A percentile compares a stretch with the other conserved stretches of the same genome.
Conservation (phyloP, 768 basidiomycete species). For the Neoboletus magnificus region DNA sequence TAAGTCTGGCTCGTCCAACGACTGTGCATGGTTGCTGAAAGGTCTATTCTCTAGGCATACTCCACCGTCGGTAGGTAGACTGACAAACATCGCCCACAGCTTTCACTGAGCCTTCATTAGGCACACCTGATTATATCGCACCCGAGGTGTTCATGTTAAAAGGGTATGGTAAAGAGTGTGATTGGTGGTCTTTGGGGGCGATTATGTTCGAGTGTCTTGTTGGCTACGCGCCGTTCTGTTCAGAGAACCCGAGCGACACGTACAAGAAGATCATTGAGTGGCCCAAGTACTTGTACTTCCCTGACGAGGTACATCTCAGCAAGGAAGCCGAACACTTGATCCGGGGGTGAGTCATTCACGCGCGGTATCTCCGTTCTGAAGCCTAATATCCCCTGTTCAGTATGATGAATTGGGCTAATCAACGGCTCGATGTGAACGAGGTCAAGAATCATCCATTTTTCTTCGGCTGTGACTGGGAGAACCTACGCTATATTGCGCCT, state of each 20-base stretch:
- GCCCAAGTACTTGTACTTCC: conserved; percentile 87
- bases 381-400: conserved; percentile 34
- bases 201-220: conserved; percentile 99
- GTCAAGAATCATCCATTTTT: conserved; percentile 95
- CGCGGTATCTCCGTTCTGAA: neutral
- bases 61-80: conserved; percentile 65
- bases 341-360: conserved; percentile 52
- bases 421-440: conserved; percentile 74
- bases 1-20: conserved; percentile 32
- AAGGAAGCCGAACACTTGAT: conserved; percentile 91
- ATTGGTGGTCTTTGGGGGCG: conserved; percentile 99
- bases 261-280: conserved; percentile 99
- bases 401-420: conserved; percentile 82
- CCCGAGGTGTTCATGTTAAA: conserved; percentile 97
- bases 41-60: conserved; percentile 63
- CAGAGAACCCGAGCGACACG: conserved; percentile 94
- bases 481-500: conserved; percentile 89
- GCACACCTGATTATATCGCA: conserved; percentile 66
- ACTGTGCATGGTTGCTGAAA: conserved; percentile 1
- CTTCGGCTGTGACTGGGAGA: conserved; percentile 91
- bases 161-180: conserved; percentile 97
- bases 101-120: conserved; percentile 13
- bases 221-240: conserved; percentile 97
- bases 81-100: neutral
- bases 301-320: conserved; percentile 92